phyloP scores from a whole-genome alignment of 768 basidiomycete genomes.

The Boletellus ananiceps region DNA sequence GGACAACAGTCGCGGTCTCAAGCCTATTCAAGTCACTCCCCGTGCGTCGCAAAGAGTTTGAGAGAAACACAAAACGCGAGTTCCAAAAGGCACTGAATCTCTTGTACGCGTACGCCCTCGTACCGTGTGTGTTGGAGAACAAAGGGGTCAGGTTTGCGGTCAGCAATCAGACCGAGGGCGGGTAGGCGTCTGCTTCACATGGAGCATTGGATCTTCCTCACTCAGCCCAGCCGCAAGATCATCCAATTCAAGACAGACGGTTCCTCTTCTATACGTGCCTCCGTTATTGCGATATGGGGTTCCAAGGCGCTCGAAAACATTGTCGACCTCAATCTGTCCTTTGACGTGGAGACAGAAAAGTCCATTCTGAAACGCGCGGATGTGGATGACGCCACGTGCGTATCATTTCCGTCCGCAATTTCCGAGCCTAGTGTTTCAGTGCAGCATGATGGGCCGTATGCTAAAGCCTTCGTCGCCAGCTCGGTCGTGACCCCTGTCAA shows the following conservation, averaged over 20 bases:
- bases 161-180: conserved; percentile 61
- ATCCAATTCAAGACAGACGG: conserved; percentile 74
- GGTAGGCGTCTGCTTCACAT: conserved; percentile 43
- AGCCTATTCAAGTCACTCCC: conserved; percentile 79
- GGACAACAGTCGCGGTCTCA: conserved; percentile 74
- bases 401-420: background rate
- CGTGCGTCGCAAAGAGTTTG: conserved; percentile 88
- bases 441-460: background rate
- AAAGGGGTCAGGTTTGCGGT: conserved; percentile 70
- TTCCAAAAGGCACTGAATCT: conserved; percentile 80
- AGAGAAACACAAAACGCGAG: conserved; percentile 84
- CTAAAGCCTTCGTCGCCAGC: conserved; percentile 8
- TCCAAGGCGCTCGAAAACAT: conserved; percentile 72
- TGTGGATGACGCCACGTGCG: conserved; percentile 19
- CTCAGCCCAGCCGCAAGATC: conserved; percentile 47
- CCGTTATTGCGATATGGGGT: conserved; percentile 80
- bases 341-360: conserved; percentile 67
- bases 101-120: conserved; percentile 84
- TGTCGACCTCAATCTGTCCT: conserved; percentile 63
- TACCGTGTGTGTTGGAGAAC: conserved; percentile 59
- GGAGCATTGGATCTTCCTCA: conserved; percentile 2
- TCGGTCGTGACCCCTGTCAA: conserved; percentile 38
- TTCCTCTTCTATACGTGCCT: conserved; percentile 51
- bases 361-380: conserved; percentile 18
- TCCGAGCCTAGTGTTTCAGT: background rate